Percentiles rank a stretch among this genome's conserved stretches.
These are phyloP conservation scores for Lactarius psammicola DNA, from an alignment of 768 basidiomycete genomes.

Conservation along the genomic window DNA sequence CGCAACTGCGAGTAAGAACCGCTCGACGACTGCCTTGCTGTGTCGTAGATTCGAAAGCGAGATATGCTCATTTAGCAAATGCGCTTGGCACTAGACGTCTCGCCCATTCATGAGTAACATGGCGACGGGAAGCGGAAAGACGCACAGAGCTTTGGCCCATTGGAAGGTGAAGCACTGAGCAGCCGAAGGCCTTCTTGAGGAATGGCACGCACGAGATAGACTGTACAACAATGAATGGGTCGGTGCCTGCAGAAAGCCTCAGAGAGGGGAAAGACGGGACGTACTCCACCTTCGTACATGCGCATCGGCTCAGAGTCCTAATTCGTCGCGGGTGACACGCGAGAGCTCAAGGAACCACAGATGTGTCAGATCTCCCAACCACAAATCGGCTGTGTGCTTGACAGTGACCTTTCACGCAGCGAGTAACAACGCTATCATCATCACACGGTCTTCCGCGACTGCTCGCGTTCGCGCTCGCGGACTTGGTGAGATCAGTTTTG, in stretches of 20 bases:
- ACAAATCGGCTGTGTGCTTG: slow-evolving; percentile 90
- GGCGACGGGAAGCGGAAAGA: slow-evolving; percentile 17
- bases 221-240: slow-evolving; percentile 46
- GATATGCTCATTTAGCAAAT: slow-evolving; percentile 91
- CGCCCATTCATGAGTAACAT: too few relatives aligned
- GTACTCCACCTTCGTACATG: slow-evolving; percentile 90
- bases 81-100: slow-evolving; percentile 95
- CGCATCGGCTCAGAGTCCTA: slow-evolving; percentile 82
- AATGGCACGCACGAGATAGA: slow-evolving; percentile 93
- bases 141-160: slow-evolving; percentile 88
- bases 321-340: slow-evolving; percentile 77
- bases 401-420: slow-evolving; percentile 60
- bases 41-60: slow-evolving; percentile 76
- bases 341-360: slow-evolving; percentile 87
- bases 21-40: slow-evolving; percentile 74
- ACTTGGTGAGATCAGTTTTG: too few relatives aligned
- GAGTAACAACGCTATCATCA: too few relatives aligned
- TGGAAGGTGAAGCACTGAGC: slow-evolving; percentile 91
- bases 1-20: slow-evolving; percentile 61
- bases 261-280: slow-evolving; percentile 31
- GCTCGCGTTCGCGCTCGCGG: too few relatives aligned
- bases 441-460: too few relatives aligned
- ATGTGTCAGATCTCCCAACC: slow-evolving; percentile 86
- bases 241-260: neutral
- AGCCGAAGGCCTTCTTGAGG: slow-evolving; percentile 87